These are phyloP conservation scores for Rhizopogon hawkerae DNA, from an alignment of 1,284 basidiomycete species.

Conservation along the genomic window DNA sequence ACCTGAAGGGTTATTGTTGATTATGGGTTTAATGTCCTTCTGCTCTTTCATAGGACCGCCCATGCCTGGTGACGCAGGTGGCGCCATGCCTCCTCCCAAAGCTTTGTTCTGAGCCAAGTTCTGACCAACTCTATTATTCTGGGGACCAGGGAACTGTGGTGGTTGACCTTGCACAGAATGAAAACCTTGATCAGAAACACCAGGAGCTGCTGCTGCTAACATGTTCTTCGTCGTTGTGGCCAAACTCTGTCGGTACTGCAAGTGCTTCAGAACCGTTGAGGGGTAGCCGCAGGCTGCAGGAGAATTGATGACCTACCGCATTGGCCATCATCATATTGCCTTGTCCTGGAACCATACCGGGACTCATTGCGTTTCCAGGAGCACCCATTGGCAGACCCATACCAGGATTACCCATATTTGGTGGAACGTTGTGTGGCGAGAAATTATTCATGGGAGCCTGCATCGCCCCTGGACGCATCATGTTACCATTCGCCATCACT, in stretches of 20 bases:
- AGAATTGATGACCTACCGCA: slow-evolving; percentile 20
- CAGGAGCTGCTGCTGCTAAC: slow-evolving; percentile 15
- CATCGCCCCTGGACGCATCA: slow-evolving; percentile 28
- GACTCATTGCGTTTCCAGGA: slow-evolving; percentile 19
- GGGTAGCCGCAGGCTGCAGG: slow-evolving; percentile 1
- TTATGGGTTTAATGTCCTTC: too few species aligned
- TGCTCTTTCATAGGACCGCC: too few species aligned
- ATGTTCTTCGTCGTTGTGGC: slow-evolving; percentile 18
- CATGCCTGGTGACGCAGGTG: slow-evolving; percentile 30
- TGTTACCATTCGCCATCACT: slow-evolving; percentile 25
- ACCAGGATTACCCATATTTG: slow-evolving; percentile 24
- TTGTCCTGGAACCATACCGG: slow-evolving; percentile 20
- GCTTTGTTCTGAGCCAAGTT: slow-evolving; percentile 34
- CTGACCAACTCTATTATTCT: slow-evolving; percentile 27
- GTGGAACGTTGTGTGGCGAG: slow-evolving; percentile 23
- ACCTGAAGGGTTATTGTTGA: slow-evolving; percentile 8
- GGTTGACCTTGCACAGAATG: slow-evolving; percentile 24
- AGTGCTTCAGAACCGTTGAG: slow-evolving; percentile 7
- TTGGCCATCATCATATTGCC: slow-evolving; percentile 30
- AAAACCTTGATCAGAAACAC: slow-evolving; percentile 30
- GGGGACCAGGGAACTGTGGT: slow-evolving; percentile 24
- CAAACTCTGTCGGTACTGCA: slow-evolving; percentile 24
- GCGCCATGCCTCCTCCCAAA: slow-evolving; percentile 37
- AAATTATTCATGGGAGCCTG: slow-evolving; percentile 29
- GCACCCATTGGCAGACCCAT: slow-evolving; percentile 27